Percentiles rank a stretch among this genome's conserved stretches.
Conservation (phyloP, 1,284 basidiomycete species). For the Pulveroboletus ridleyi region DNA sequence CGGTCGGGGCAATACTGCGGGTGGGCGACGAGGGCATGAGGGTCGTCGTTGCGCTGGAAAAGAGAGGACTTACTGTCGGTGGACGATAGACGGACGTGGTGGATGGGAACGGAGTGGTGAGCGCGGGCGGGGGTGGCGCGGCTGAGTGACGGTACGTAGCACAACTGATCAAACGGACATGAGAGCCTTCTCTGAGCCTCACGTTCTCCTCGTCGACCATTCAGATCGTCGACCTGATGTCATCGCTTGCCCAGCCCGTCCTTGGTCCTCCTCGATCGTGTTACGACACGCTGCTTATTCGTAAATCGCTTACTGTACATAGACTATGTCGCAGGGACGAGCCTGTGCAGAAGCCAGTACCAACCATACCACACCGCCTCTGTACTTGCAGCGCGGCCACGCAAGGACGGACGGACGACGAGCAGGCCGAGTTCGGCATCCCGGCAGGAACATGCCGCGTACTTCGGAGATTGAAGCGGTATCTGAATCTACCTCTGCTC, state of each 20-base stretch:
- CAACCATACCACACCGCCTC: no score
- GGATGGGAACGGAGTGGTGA: not conserved
- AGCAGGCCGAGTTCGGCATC: constrained; percentile 22
- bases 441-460: constrained; percentile 27
- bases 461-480: constrained; percentile 36
- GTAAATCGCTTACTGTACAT: not conserved
- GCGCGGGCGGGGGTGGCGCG: constrained; percentile 14
- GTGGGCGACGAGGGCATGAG: constrained; percentile 28
- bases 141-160: constrained; percentile 5
- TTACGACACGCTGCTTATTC: not conserved
- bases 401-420: not conserved
- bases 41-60: constrained; percentile 11
- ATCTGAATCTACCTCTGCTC: constrained; percentile 31
- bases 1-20: constrained; percentile 32
- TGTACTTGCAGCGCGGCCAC: no score
- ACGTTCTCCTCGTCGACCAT: not conserved
- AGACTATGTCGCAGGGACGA: no score
- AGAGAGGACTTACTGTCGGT: constrained; percentile 20
- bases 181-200: not conserved
- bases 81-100: constrained; percentile 21
- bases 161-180: no score
- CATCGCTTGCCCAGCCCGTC: constrained; percentile 4
- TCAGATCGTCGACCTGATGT: not conserved
- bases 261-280: not conserved
- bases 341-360: no score